phyloP scores from a whole-genome alignment of 805 yeast species.

The Saccharomycopsis schoenii region DNA sequence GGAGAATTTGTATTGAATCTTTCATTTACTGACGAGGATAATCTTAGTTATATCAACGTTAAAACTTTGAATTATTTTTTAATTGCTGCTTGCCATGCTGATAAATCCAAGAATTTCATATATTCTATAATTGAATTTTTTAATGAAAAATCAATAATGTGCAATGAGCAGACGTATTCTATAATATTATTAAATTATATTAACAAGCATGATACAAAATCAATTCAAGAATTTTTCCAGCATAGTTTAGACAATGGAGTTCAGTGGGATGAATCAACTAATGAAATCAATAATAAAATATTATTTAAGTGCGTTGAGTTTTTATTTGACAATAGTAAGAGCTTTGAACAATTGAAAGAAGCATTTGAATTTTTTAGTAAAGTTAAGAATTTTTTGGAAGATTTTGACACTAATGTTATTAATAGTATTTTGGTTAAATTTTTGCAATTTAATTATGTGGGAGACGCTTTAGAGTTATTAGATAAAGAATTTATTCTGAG shows the following conservation, averaged over 20 bases:
- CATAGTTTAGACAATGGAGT: conserved; percentile 29
- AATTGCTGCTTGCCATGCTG: conserved; percentile 3
- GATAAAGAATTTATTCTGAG: conserved; percentile 30
- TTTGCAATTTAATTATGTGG: conserved; percentile 26
- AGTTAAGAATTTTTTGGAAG: conserved; percentile 29
- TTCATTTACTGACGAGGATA: neutral
- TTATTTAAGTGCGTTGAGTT: conserved; percentile 22
- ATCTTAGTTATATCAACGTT: conserved; percentile 7
- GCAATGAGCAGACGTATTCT: conserved; percentile 29
- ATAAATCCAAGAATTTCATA: conserved; percentile 8
- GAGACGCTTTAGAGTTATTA: conserved; percentile 33
- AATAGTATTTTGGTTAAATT: conserved; percentile 30
- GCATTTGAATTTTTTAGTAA: conserved; percentile 8
- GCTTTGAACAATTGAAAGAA: conserved; percentile 2
- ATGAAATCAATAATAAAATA: conserved; percentile 13
- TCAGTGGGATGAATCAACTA: conserved; percentile 28
- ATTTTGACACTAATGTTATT: conserved; percentile 29
- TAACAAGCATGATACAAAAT: conserved; percentile 21
- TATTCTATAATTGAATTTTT: conserved; percentile 24
- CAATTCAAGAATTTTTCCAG: conserved; percentile 28
- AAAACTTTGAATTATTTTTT: conserved; percentile 9
- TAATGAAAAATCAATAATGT: conserved; percentile 25
- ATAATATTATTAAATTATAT: conserved; percentile 29
- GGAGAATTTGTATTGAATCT: conserved; percentile 1
- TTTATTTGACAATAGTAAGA: neutral